Conservation (phyloP, 371 early-diverging fungal species). For the Mortierella sp. region DNA sequence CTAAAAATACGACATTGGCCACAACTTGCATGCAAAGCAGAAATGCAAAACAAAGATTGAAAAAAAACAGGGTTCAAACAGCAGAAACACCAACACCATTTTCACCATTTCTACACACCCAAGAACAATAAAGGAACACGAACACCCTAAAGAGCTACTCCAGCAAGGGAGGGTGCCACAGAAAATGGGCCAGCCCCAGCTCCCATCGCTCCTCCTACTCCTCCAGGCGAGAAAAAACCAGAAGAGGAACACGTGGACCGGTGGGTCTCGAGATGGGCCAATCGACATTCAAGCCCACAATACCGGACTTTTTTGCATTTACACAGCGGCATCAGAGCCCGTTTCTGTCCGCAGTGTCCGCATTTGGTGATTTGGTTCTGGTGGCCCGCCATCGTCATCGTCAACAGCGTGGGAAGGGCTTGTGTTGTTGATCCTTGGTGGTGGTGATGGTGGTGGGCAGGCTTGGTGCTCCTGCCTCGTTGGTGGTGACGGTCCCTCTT, state of each 20-base stretch:
- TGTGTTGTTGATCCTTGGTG: neutral
- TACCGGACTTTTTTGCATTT: conserved; percentile 52
- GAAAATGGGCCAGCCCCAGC: neutral
- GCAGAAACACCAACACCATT: neutral
- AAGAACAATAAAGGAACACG: neutral
- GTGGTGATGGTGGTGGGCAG: neutral
- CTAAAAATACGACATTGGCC: neutral
- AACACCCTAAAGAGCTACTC: neutral
- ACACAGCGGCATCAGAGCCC: conserved; percentile 48
- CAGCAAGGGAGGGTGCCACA: neutral
- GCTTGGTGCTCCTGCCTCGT: conserved; percentile 9
- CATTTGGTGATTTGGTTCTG: conserved; percentile 35
- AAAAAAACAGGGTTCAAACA: neutral
- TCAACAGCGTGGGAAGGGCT: neutral
- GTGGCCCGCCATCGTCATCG: conserved; percentile 36
- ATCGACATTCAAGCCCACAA: conserved; percentile 45
- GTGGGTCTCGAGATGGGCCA: conserved; percentile 40
- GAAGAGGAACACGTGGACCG: conserved; percentile 43
- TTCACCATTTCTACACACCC: too few species aligned
- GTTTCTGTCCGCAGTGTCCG: conserved; percentile 40
- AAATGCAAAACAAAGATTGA: too few species aligned
- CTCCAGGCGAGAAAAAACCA: neutral
- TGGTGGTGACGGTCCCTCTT: conserved; percentile 10
- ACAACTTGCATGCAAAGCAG: neutral
- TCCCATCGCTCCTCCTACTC: neutral